Base-by-base conservation (phyloP, 2,329 filamentous ascomycete genomes). In the Trichoderma harzianum region DNA sequence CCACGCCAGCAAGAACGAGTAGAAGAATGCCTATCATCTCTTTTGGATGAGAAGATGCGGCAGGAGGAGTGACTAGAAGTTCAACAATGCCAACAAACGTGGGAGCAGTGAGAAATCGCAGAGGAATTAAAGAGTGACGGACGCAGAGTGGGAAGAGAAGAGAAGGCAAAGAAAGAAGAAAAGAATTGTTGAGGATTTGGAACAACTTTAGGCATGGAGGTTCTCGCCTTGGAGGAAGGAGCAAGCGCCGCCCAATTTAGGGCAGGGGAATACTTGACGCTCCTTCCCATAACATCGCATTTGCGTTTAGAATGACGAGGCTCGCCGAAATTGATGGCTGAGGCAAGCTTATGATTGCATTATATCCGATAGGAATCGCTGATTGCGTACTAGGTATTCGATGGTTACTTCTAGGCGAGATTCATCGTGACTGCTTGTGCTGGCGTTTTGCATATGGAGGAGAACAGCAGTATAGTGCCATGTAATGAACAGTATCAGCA, bases 21-120 rank as follows among this genome's bases (percentile, higher is more conserved):
- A 78, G 24, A 14, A 79, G 55, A 47, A 73, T 64, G 36, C 55
- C 39, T 68, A 69, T 43, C 79, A 80, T 80, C 51, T 64, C 72
- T 70, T 32, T 55, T 34, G 39, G 70, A 34, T 18, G 11, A 14
- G 34, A 71, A 36, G 39, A 47, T 11, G 34, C n/a, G 28, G 24
- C 18, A 16, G 34, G 47, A 53, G 18, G 28, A 32, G 47, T 21
- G 57, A 36, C 26, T 63, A 21, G 36, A 60, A 57, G 8, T 47
- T 47, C 47, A 36, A 67, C 18, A 69, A 47, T 26, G 39, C 11
- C 16, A 70, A 72, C 39, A 51, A 69, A 55, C 16, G 24, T 11
- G 39, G 34, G 69, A 51, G 69, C 32, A 60, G 62, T 24, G 34
- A 51, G 68, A 34, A 51, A 21, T 63, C 18, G 24, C 18, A 63